Base-by-base conservation (phyloP, 108 stramenopile species). In the Nannochloropsis salina region DNA sequence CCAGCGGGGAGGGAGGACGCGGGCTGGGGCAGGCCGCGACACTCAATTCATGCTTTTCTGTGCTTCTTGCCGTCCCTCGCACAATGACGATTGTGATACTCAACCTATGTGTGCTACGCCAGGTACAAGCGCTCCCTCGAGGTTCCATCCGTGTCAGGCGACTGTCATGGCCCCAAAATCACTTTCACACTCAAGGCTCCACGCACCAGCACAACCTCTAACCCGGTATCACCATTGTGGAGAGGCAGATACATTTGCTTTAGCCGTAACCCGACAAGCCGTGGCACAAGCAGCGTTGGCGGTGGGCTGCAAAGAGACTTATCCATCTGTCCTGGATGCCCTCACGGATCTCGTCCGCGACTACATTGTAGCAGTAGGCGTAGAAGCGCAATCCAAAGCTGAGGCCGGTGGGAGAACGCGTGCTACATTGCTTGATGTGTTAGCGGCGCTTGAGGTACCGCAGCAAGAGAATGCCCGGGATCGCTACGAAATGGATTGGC, bases 371-470 rank as follows among this genome's bases (percentile, higher is more conserved):
- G 61, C 61, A n/a, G 4, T 74, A n/a, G 61, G 61, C 6, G n/a
- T n/a, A n/a, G 61, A 74, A n/a, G 61, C 61, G 61, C 61, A 74
- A n/a, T n/a, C 61, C 20, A 74, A 74, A n/a, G 61, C 61, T n/a
- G 61, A 74, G 61, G 15, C 61, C 61, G 61, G 61, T 74, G 61
- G 61, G 20, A 15, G 61, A 15, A 74, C 61, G 61, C 61, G 61
- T n/a, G 61, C n/a, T n/a, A 74, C 61, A n/a, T 74, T 74, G 8
- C 61, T 74, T 15, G 61, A 74, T n/a, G 61, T 74, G 61, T n/a
- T 74, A 2, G 61, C 61, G 61, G 61, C 61, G n/a, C n/a, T 74
- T 15, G 61, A 74, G 4, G 61, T n/a, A 8, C 61, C 61, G 1
- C 61, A 74, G 61, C 61, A 74, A 74, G 61, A 74, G 61, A 6